Conservation (phyloP, 2,329 filamentous ascomycete genomes). For the Fusarium sp. region DNA sequence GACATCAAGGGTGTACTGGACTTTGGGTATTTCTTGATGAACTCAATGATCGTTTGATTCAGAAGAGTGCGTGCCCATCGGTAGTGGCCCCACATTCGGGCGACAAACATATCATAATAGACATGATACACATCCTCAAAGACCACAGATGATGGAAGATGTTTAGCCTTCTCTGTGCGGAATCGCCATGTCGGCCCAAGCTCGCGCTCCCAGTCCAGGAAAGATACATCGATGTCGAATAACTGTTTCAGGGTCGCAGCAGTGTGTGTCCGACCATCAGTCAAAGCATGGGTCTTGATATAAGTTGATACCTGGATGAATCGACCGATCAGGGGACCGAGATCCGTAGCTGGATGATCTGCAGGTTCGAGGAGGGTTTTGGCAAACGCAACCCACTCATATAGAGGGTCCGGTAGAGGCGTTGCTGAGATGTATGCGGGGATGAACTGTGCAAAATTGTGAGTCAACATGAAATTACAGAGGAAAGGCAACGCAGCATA, state of each 20-base stretch:
- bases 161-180: constrained; percentile 46
- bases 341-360: constrained; percentile 55
- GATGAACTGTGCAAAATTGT: constrained; percentile 53
- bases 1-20: constrained; percentile 51
- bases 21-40: constrained; percentile 52
- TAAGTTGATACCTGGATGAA: constrained; percentile 55
- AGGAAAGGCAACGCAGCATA: constrained; percentile 46
- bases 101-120: constrained; percentile 65
- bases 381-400: constrained; percentile 57
- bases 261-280: constrained; percentile 53
- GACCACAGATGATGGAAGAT: constrained; percentile 55
- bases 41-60: constrained; percentile 61
- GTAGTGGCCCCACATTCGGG: constrained; percentile 68
- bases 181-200: constrained; percentile 54
- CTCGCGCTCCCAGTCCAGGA: constrained; percentile 54
- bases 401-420: constrained; percentile 55
- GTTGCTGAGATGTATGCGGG: constrained; percentile 55
- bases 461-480: constrained; percentile 2
- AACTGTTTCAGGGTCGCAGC: constrained; percentile 53
- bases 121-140: constrained; percentile 66
- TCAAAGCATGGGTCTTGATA: constrained; percentile 49
- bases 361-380: constrained; percentile 49
- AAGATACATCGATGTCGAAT: constrained; percentile 53
- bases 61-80: constrained; percentile 67
- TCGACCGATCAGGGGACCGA: constrained; percentile 55